Base-by-base conservation (phyloP, 2,329 filamentous ascomycete genomes). In the Pseudocercospora fijiensis region DNA sequence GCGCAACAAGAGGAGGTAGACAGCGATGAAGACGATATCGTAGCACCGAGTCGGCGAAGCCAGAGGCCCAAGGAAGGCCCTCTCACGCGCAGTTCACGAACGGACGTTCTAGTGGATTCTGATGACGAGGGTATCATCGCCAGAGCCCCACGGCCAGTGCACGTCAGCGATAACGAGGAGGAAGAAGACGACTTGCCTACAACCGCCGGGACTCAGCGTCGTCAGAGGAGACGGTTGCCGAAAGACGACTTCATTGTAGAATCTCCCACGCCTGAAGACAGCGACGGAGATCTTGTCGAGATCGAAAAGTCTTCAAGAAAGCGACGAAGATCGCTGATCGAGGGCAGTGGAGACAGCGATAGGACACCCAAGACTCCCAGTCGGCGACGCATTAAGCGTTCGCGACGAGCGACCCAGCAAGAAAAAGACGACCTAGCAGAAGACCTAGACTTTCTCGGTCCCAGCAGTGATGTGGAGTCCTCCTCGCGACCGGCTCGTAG, bases 371-470 rank as follows among this genome's bases (percentile, higher is more conserved):
- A 65, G 20, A 75, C 73, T 45, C 73, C 73, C 11, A 20, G 62
- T 13, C 65, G 66, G 26, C 66, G 71, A 20, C 67, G 60, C 24
- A 59, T 67, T 6, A 71, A 69, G 65, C 67, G 69, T 33, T 61
- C 66, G 18, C 62, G 69, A 24, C 58, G 69, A 52, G 56, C 74
- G 4, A 71, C 70, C 0, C 67, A 73, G 49, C 72, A 75, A 55
- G 77, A 78, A 53, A 68, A 74, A 53, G 77, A 79, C 10, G 80
- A 82, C 53, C 68, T 83, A 10, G 74, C 78, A 41, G 79, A 81
- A 57, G 81, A 83, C 45, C 70, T 83, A 2, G 77, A 80, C 4
- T 81, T 80, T 59, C 68, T 83, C 0, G 71, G 69, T 10, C 71
- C 73, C 1, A 76, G 74, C 51, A 75, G 72, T 28, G 72, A 73